Conservation (phyloP, 495 filamentous ascomycete species). For the Symbiotaphrina buchneri region DNA sequence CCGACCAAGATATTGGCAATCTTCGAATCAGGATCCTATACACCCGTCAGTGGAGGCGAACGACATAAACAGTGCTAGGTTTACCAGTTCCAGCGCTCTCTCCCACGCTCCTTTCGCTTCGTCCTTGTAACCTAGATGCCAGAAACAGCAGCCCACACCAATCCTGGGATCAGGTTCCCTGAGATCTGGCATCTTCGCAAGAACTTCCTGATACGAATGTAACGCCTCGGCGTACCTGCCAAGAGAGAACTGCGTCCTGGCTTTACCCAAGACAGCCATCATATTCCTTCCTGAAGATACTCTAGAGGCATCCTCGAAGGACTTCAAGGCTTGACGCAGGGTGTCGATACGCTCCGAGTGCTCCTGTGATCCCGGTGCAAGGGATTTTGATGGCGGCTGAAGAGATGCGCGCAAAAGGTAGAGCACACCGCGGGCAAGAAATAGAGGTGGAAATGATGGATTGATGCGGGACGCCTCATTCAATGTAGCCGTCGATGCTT, state of each 20-base stretch:
- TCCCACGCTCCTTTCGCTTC: conserved; percentile 83
- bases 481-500: conserved; percentile 67
- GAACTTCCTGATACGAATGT: conserved; percentile 63
- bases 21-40: conserved; percentile 64
- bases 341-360: conserved; percentile 56
- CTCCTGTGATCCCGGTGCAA: conserved; percentile 34
- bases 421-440: conserved; percentile 77
- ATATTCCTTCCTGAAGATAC: conserved; percentile 68
- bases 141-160: conserved; percentile 86
- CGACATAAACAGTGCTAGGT: background rate
- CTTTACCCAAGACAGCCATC: conserved; percentile 72
- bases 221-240: conserved; percentile 66
- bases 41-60: background rate
- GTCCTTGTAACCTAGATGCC: conserved; percentile 85
- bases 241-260: conserved; percentile 62
- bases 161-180: conserved; percentile 91
- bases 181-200: conserved; percentile 64
- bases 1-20: conserved; percentile 78
- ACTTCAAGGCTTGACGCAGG: conserved; percentile 61
- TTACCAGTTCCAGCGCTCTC: conserved; percentile 45
- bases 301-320: conserved; percentile 79
- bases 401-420: conserved; percentile 73
- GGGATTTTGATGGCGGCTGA: conserved; percentile 46
- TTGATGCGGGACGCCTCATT: conserved; percentile 92
- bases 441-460: conserved; percentile 69